These are phyloP conservation scores for Dactylis glomerata DNA, from an alignment of 176 grass and related monocot genomes.

Conservation along the genomic window DNA sequence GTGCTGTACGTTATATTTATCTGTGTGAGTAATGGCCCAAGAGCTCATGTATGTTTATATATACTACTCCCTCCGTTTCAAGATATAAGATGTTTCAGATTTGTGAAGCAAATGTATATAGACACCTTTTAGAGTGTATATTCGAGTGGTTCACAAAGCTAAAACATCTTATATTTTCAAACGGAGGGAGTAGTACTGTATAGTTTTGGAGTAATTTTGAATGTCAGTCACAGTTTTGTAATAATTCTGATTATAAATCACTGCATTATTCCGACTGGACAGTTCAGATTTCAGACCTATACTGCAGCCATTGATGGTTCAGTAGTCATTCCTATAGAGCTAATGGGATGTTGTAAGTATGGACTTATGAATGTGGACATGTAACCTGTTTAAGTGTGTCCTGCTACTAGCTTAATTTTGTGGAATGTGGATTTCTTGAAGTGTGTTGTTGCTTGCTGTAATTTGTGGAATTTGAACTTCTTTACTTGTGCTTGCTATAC, in stretches of 20 bases:
- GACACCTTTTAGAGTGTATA: no score
- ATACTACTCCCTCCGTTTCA: not conserved
- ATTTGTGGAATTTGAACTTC: not conserved
- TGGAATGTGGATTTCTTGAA: not conserved
- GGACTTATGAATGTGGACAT: not conserved
- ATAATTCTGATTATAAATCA: not conserved
- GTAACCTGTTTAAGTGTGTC: not conserved
- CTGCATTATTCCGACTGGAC: not conserved
- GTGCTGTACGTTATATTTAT: not conserved
- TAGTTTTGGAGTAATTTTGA: not conserved
- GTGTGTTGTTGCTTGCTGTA: not conserved
- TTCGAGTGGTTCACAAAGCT: no score
- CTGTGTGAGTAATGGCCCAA: not conserved
- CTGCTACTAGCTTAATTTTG: not conserved
- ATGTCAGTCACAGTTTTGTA: not conserved
- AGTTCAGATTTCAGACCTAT: not conserved
- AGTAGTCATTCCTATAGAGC: not conserved
- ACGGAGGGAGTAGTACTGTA: no score
- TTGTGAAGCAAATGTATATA: no score
- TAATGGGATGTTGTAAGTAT: not conserved
- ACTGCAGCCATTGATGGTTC: not conserved
- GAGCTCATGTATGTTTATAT: not conserved
- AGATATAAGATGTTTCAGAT: no score
- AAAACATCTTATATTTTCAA: no score
- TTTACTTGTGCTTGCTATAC: not conserved